Evolutionary conservation across 164 flowering plant genomes (phyloP).

Genomic region (Aristolochia contorta): DNA sequence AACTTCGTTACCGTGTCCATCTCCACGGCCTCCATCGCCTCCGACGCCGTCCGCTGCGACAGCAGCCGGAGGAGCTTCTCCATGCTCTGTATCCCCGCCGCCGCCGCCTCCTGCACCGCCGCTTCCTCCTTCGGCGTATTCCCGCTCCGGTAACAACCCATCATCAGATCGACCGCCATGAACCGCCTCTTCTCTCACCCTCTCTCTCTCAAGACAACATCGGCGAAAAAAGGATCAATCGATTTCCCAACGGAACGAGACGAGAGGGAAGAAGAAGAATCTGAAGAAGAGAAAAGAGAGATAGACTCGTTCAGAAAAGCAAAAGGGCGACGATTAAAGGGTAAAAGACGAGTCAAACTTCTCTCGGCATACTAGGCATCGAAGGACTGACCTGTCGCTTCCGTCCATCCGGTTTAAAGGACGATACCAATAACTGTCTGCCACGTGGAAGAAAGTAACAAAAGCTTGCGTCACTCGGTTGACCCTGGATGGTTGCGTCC

Average conservation of each 20-base stretch:
- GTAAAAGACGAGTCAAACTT: constrained; percentile 19
- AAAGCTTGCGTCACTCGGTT: too few species aligned
- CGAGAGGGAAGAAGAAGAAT: too few species aligned
- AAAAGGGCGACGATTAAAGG: not conserved
- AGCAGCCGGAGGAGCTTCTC: constrained; percentile 52
- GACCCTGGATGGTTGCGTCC: too few species aligned
- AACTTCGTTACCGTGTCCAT: constrained; percentile 73
- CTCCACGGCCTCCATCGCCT: constrained; percentile 24
- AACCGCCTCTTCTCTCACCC: not conserved
- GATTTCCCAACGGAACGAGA: too few species aligned
- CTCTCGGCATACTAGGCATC: constrained; percentile 11
- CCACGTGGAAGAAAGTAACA: constrained; percentile 2
- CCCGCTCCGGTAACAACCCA: constrained; percentile 22
- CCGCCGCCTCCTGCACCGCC: constrained; percentile 70
- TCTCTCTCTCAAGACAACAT: too few species aligned
- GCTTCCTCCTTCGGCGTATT: constrained; percentile 25
- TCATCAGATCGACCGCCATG: constrained; percentile 77
- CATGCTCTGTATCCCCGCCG: constrained; percentile 72
- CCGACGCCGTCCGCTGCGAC: constrained; percentile 18
- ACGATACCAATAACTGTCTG: not conserved
- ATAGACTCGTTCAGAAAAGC: not conserved
- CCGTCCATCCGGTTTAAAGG: constrained; percentile 10
- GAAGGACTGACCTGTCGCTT: constrained; percentile 14
- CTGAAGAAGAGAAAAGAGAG: not conserved
- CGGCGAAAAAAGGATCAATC: too few species aligned